Evolutionary conservation across 2,329 filamentous ascomycete genomes (phyloP).

Genomic region (Claviceps monticola): DNA sequence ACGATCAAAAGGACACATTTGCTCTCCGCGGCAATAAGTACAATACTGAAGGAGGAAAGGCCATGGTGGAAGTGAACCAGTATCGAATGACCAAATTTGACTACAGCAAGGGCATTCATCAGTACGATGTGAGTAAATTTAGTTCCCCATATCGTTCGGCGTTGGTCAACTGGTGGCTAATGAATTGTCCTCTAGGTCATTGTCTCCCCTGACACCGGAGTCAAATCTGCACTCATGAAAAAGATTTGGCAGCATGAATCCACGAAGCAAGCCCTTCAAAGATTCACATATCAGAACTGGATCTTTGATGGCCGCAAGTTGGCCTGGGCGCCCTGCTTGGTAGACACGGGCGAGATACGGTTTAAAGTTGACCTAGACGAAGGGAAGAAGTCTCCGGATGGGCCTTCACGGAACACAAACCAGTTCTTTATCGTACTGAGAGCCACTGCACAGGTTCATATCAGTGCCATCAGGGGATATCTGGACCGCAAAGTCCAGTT

Average conservation of each 20-base stretch:
- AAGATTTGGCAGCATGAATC: conserved; percentile 60
- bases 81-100: conserved; percentile 50
- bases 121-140: conserved; percentile 62
- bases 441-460: conserved; percentile 52
- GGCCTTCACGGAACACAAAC: conserved; percentile 25
- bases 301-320: conserved; percentile 76
- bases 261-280: conserved; percentile 40
- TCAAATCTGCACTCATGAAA: conserved; percentile 49
- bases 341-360: conserved; percentile 35
- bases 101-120: conserved; percentile 50
- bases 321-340: conserved; percentile 50
- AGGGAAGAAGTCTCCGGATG: conserved; percentile 34
- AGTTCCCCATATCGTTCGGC: neutral
- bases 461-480: conserved; percentile 53
- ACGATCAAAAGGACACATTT: conserved; percentile 21
- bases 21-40: conserved; percentile 25
- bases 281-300: conserved; percentile 35
- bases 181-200: conserved; percentile 37
- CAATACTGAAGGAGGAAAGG: conserved; percentile 42
- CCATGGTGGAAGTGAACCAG: conserved; percentile 54
- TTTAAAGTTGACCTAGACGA: conserved; percentile 59
- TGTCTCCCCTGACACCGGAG: conserved; percentile 49
- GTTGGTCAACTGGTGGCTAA: neutral
- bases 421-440: conserved; percentile 48
- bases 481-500: conserved; percentile 45